Percentiles rank a stretch among this genome's conserved stretches.
Evolutionary conservation across 1,139 yeast species (phyloP).

Genomic region (Blastobotrys illinoisensis): DNA sequence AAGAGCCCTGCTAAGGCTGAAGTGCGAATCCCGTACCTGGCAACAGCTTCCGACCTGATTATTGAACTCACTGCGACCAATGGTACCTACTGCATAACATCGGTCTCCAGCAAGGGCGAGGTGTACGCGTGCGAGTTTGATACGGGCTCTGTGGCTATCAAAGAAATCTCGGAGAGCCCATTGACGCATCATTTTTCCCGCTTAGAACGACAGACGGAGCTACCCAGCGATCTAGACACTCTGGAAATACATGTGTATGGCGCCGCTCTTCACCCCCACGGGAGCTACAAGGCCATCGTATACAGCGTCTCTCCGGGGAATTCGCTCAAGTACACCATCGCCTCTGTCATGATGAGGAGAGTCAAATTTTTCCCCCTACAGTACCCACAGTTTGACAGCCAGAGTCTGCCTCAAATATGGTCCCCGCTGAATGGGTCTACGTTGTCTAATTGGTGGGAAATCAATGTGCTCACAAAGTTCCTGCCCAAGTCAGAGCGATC

Average conservation of each 20-base stretch:
- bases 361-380: slow-evolving; percentile 18
- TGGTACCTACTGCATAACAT: slow-evolving; percentile 4
- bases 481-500: slow-evolving; percentile 10
- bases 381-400: slow-evolving; percentile 5
- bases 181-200: neutral
- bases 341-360: slow-evolving; percentile 20
- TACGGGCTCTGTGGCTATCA: neutral
- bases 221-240: slow-evolving; percentile 5
- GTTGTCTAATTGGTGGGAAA: slow-evolving; percentile 22
- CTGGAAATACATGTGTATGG: slow-evolving; percentile 20
- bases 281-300: slow-evolving; percentile 17
- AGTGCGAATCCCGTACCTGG: neutral
- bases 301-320: slow-evolving; percentile 18
- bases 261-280: slow-evolving; percentile 19
- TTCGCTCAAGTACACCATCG: slow-evolving; percentile 20
- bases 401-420: slow-evolving; percentile 6
- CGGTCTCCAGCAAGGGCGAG: slow-evolving; percentile 18
- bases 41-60: neutral
- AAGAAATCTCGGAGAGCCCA: slow-evolving; percentile 8
- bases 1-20: neutral
- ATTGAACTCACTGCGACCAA: neutral
- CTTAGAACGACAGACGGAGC: neutral
- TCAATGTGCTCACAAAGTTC: slow-evolving; percentile 14
- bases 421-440: slow-evolving; percentile 17
- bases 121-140: slow-evolving; percentile 12